These are phyloP conservation scores for Exophiala spinifera DNA, from an alignment of 2,329 filamentous ascomycete species.

Conservation along the genomic window DNA sequence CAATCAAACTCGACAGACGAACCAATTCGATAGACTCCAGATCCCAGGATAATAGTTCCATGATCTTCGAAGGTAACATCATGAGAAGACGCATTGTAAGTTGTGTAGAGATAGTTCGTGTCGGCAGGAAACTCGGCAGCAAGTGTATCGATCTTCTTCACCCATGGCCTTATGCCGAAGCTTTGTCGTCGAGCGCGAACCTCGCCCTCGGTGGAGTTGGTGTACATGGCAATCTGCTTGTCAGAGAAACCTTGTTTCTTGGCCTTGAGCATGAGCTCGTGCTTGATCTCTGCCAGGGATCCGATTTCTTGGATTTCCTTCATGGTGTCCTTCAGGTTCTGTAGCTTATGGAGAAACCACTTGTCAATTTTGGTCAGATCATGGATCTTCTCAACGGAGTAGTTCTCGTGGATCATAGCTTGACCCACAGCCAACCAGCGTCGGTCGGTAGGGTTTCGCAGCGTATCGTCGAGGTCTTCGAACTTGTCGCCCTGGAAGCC, in stretches of 20 bases:
- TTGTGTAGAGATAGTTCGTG: conserved; percentile 96
- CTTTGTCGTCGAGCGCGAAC: conserved; percentile 79
- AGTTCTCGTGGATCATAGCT: conserved; percentile 95
- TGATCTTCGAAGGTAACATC: conserved; percentile 93
- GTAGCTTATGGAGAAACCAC: conserved; percentile 98
- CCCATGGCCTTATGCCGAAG: conserved; percentile 89
- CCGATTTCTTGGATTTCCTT: conserved; percentile 81
- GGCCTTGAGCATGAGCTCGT: conserved; percentile 81
- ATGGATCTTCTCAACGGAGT: conserved; percentile 86
- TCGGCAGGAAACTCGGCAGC: conserved; percentile 94
- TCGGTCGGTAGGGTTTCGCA: conserved; percentile 90
- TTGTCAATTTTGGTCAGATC: conserved; percentile 98
- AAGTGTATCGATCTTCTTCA: conserved; percentile 97
- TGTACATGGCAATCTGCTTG: conserved; percentile 83
- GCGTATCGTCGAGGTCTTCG: conserved; percentile 82
- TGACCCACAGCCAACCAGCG: conserved; percentile 97
- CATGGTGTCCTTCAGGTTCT: conserved; percentile 92
- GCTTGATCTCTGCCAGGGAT: conserved; percentile 77
- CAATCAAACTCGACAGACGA: conserved; percentile 98
- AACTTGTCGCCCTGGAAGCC: conserved; percentile 96
- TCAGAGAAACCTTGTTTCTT: conserved; percentile 99
- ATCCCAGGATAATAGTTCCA: conserved; percentile 83
- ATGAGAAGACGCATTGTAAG: conserved; percentile 92
- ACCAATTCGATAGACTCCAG: conserved; percentile 95
- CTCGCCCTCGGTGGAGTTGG: conserved; percentile 82